Conservation (phyloP, 257 asterid species). For the Fraxinus cuspidata region DNA sequence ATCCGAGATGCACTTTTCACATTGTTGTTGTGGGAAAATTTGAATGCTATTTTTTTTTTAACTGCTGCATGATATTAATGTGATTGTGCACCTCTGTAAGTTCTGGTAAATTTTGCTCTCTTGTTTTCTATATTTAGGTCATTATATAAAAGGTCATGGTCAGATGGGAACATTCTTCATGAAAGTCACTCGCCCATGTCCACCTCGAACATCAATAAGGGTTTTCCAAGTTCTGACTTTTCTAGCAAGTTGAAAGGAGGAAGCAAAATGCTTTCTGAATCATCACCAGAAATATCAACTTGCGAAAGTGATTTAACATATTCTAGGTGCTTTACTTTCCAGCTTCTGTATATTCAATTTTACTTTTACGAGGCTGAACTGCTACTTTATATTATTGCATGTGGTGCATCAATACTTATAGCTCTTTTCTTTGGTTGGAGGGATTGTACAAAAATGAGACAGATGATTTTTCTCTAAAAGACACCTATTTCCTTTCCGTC, state of each 20-base stretch:
- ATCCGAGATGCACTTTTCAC: constrained; percentile 7
- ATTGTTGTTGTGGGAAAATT: constrained; percentile 3
- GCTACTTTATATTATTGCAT: constrained; percentile 11
- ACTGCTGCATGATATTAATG: background rate
- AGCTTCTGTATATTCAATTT: constrained; percentile 5
- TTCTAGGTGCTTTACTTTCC: constrained; percentile 63
- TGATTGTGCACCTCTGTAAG: constrained; percentile 22
- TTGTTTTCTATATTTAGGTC: constrained; percentile 48
- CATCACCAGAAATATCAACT: constrained; percentile 66
- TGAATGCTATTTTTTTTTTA: background rate
- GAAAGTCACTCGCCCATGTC: constrained; percentile 56
- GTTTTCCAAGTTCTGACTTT: constrained; percentile 47
- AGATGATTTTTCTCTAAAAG: background rate
- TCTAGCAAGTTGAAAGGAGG: constrained; percentile 52
- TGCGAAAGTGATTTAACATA: constrained; percentile 56
- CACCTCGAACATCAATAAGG: constrained; percentile 40
- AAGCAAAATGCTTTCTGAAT: constrained; percentile 58
- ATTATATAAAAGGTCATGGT: constrained; percentile 72
- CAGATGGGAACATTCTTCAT: constrained; percentile 85
- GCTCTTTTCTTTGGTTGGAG: constrained; percentile 16
- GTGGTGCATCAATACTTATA: background rate
- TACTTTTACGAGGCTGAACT: constrained; percentile 15
- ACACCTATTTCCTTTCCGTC: background rate
- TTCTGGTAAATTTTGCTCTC: constrained; percentile 25
- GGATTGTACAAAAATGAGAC: background rate